Base-by-base conservation (phyloP, 108 stramenopile species). In the Pseudonitzschia pungens region DNA sequence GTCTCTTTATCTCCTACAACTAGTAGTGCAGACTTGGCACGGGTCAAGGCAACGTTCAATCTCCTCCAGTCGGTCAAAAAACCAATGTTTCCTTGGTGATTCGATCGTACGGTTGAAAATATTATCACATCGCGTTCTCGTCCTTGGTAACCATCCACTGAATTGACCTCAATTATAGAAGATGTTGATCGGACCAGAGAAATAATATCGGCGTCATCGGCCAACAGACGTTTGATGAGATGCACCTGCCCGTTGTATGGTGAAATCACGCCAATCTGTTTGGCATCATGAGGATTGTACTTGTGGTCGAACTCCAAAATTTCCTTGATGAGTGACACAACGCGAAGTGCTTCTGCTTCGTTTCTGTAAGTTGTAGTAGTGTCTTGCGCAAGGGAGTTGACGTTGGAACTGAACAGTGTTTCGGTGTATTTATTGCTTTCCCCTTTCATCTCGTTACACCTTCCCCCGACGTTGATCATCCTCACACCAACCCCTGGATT, bases 41-140 rank as follows among this genome's bases (percentile, higher is more conserved):
- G 83, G 11, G 99, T 99, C 56, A 99, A 74, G 16, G 99, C 97
- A 21, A 99, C 99, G 82, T 99, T 99, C 81, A 98, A 86, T 57
- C 99, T 85, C 54, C 99, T 85, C 79, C 96, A 97, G 69, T 99
- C 99, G 2, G 73, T 73, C 12, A 99, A 86, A 75, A 99, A 99
- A 22, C 99, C 99, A 45, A 99, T 80, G 33, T 92, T 92, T 52
- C 94, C 96, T 32, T 87, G 73, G 65, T 90, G 89, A 78, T 99
- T 99, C 9, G 93, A 89, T n/a, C 97, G 85, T 43, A 97, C 96
- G 12, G 93, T 76, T 20, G 94, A 96, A 70, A 98, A 91, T 52
- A 98, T 88, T 79, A 98, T 91, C 24, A 98, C 54, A 73, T 97
- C 95, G 28, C 90, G 90, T 81, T 98, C 97, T 50, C 95, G 76